phyloP scores from a whole-genome alignment of 2,329 filamentous ascomycete species.

The Albifimbria verrucaria region DNA sequence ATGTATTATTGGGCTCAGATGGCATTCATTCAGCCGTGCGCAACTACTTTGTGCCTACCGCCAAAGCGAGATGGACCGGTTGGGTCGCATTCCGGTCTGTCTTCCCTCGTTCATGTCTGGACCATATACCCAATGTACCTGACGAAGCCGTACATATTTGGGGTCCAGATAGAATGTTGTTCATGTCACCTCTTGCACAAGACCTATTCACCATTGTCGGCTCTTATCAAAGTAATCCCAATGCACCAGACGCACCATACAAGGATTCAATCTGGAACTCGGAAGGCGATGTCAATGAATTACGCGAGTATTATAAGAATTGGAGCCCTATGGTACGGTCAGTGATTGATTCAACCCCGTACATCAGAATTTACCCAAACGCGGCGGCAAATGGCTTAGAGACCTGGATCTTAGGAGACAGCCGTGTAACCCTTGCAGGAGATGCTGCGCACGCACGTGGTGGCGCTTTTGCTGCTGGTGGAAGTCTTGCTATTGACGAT shows the following conservation, averaged over 20 bases:
- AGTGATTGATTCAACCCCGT: constrained; percentile 37
- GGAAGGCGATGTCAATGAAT: constrained; percentile 29
- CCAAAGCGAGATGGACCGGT: constrained; percentile 37
- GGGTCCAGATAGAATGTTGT: constrained; percentile 32
- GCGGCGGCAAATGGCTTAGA: constrained; percentile 34
- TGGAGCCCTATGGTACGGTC: constrained; percentile 39
- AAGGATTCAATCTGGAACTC: constrained; percentile 34
- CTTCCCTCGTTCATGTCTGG: constrained; percentile 36
- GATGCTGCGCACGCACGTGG: constrained; percentile 40
- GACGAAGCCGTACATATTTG: constrained; percentile 42
- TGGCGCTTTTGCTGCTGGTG: constrained; percentile 37
- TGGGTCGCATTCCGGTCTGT: constrained; percentile 42
- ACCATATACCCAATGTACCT: constrained; percentile 32
- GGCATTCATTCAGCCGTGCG: constrained; percentile 48
- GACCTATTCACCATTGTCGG: constrained; percentile 41
- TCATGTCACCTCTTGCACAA: constrained; percentile 5
- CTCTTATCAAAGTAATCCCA: constrained; percentile 33
- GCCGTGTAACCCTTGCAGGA: constrained; percentile 32
- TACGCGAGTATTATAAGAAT: constrained; percentile 34
- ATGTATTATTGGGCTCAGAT: constrained; percentile 50
- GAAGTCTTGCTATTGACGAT: constrained; percentile 36
- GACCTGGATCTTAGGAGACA: constrained; percentile 35
- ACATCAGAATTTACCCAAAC: constrained; percentile 39
- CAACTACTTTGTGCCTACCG: constrained; percentile 38
- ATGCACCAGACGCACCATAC: constrained; percentile 25